These are phyloP conservation scores for Asterochloris erici DNA, from an alignment of 139 green algal species.

Conservation along the genomic window DNA sequence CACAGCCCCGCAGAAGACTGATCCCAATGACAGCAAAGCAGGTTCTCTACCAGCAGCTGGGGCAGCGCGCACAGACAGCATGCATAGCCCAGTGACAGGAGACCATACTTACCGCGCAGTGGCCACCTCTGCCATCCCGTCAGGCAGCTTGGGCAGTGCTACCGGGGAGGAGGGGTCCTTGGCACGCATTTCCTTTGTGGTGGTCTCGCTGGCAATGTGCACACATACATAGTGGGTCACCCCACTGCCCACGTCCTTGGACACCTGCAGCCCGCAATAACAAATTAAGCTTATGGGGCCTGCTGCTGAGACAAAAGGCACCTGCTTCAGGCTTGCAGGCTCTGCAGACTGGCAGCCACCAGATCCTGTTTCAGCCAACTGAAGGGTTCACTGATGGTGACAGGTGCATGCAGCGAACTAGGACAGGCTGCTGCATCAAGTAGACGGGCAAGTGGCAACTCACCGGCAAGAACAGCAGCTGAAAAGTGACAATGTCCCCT, in stretches of 20 bases:
- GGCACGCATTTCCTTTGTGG: not conserved
- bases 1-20: too few relatives aligned
- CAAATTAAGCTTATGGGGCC: not conserved
- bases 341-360: too few relatives aligned
- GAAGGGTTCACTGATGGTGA: too few relatives aligned
- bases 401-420: not conserved
- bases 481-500: constrained; percentile 8
- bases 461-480: constrained; percentile 19
- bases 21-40: too few relatives aligned
- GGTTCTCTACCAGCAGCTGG: too few relatives aligned
- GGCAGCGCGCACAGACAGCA: too few relatives aligned
- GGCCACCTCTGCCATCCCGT: constrained; percentile 5
- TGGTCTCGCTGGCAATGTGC: constrained; percentile 4
- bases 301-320: not conserved
- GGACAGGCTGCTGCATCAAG: not conserved
- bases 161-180: constrained; percentile 14
- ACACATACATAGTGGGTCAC: constrained; percentile 24
- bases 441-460: not conserved
- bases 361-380: too few relatives aligned
- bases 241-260: constrained; percentile 15
- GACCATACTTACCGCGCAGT: constrained; percentile 7
- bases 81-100: not conserved
- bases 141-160: constrained; percentile 19
- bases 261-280: not conserved
- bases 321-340: too few relatives aligned